Evolutionary conservation across 148 eudicot genomes (phyloP).

Genomic region (Drosera capensis): DNA sequence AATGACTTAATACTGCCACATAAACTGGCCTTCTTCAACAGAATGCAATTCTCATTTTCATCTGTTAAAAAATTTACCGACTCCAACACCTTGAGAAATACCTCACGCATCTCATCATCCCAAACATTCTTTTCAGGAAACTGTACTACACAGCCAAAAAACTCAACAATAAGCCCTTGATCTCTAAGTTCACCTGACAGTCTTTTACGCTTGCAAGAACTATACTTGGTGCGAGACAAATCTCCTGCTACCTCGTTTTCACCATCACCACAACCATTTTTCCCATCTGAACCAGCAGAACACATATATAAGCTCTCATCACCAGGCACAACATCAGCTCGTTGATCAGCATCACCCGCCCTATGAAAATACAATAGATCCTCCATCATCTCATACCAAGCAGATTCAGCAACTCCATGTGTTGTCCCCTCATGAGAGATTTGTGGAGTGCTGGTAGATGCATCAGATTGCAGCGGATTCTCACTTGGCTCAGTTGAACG

Average conservation of each 20-base stretch:
- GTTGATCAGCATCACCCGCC: constrained; percentile 10
- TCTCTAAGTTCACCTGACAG: constrained; percentile 11
- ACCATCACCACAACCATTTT: neutral
- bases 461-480: constrained; percentile 18
- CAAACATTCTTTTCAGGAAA: constrained; percentile 14
- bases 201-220: constrained; percentile 14
- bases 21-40: constrained; percentile 21
- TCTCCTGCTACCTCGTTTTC: constrained; percentile 4
- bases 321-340: constrained; percentile 6
- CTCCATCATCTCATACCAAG: constrained; percentile 56
- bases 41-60: constrained; percentile 35
- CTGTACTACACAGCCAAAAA: constrained; percentile 21
- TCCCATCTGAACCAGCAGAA: neutral
- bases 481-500: constrained; percentile 16
- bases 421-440: constrained; percentile 12
- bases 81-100: constrained; percentile 31
- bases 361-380: constrained; percentile 37
- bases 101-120: constrained; percentile 25
- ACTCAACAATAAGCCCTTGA: constrained; percentile 18
- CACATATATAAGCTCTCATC: neutral
- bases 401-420: constrained; percentile 34
- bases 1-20: constrained; percentile 12
- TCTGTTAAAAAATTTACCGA: constrained; percentile 40
- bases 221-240: neutral
- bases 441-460: constrained; percentile 6